Conservation (phyloP, 2,329 filamentous ascomycete genomes). For the Stachybotrys chlorohalonatus region DNA sequence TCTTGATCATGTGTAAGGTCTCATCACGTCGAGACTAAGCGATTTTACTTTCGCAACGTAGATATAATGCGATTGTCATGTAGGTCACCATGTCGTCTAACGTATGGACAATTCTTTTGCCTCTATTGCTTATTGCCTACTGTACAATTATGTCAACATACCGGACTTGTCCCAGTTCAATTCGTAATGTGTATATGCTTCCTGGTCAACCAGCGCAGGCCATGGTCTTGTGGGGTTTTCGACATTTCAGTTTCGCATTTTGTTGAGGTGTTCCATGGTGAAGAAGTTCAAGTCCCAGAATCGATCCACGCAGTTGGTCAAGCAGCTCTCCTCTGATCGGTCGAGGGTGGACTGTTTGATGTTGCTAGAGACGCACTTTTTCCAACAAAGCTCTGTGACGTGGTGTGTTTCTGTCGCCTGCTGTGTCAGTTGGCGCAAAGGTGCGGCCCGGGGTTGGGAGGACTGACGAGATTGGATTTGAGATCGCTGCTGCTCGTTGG, state of each 20-base stretch:
- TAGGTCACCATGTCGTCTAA: too few relatives aligned
- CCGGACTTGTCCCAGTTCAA: too few relatives aligned
- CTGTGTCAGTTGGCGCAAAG: not conserved
- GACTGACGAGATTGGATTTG: slow-evolving; percentile 51
- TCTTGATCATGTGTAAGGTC: too few relatives aligned
- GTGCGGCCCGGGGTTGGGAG: not conserved
- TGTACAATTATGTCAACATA: too few relatives aligned
- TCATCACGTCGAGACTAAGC: too few relatives aligned
- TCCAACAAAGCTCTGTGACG: slow-evolving; percentile 76
- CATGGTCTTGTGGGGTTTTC: not conserved
- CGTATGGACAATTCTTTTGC: too few relatives aligned
- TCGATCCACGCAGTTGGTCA: slow-evolving; percentile 87
- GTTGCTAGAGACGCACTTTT: slow-evolving; percentile 74
- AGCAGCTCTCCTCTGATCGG: slow-evolving; percentile 68
- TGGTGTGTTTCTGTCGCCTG: slow-evolving; percentile 38
- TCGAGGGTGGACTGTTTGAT: slow-evolving; percentile 69
- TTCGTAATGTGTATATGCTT: not conserved
- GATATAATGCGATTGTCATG: too few relatives aligned
- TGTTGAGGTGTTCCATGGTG: slow-evolving; percentile 78
- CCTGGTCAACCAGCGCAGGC: not conserved
- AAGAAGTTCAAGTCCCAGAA: slow-evolving; percentile 84
- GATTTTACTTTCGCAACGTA: too few relatives aligned
- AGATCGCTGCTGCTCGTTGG: slow-evolving; percentile 80
- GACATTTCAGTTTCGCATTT: slow-evolving; percentile 25
- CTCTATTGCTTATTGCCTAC: too few relatives aligned